phyloP scores from a whole-genome alignment of 495 filamentous ascomycete species.

The Pyrenopolyporus hunteri region DNA sequence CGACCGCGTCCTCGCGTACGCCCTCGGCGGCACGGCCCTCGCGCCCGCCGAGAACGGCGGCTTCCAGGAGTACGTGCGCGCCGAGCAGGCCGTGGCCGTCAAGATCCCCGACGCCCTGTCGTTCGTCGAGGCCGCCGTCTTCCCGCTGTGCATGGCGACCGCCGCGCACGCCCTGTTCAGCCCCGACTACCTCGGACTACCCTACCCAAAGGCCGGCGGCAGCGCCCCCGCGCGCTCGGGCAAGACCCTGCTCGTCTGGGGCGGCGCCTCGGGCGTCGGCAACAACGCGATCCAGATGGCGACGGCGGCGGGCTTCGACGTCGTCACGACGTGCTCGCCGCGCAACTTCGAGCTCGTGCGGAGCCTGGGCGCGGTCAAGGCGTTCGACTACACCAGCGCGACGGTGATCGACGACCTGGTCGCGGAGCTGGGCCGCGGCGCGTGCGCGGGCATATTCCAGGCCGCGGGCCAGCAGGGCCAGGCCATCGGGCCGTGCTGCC shows the following conservation, averaged over 20 bases:
- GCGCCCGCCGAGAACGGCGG: conserved; percentile 17
- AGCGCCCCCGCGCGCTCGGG: conserved; percentile 43
- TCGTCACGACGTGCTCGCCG: conserved; percentile 59
- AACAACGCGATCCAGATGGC: conserved; percentile 67
- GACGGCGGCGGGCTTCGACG: conserved; percentile 62
- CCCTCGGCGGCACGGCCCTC: not conserved
- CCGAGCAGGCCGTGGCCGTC: conserved; percentile 23
- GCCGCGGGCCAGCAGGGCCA: conserved; percentile 22
- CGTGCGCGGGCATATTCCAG: conserved; percentile 30
- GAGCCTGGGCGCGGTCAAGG: conserved; percentile 27
- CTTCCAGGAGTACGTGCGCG: conserved; percentile 46
- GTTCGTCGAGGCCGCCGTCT: conserved; percentile 50
- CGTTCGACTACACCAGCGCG: conserved; percentile 51
- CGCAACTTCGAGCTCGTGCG: conserved; percentile 51
- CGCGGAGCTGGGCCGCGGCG: conserved; percentile 23
- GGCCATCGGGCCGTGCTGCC: conserved; percentile 10
- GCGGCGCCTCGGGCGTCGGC: conserved; percentile 64
- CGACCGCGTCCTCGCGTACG: conserved; percentile 46
- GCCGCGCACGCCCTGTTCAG: conserved; percentile 53
- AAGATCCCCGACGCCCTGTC: conserved; percentile 50
- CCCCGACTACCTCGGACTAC: conserved; percentile 42
- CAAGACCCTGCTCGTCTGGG: conserved; percentile 53
- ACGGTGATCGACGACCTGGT: conserved; percentile 40
- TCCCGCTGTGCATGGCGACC: conserved; percentile 57
- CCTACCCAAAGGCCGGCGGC: too few species aligned